Percentiles rank a stretch among this genome's conserved stretches.
These are phyloP conservation scores for Colletotrichum filicis DNA, from an alignment of 2,329 filamentous ascomycete genomes.

Conservation along the genomic window DNA sequence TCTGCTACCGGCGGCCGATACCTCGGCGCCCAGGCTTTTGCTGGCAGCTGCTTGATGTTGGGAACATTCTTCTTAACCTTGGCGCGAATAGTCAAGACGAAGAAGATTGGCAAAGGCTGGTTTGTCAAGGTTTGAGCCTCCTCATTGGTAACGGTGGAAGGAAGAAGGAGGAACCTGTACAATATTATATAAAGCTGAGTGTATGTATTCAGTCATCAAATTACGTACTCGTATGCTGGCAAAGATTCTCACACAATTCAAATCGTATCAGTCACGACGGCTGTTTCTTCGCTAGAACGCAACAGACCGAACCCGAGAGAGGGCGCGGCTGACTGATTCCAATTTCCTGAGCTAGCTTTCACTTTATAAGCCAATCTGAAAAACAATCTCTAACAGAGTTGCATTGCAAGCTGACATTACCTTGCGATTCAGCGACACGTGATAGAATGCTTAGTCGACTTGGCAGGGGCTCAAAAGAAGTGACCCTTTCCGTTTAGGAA, in stretches of 20 bases:
- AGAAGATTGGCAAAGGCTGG: constrained; percentile 50
- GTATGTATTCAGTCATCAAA: no score
- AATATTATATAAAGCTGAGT: neutral
- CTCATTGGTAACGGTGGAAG: no score
- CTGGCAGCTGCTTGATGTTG: constrained; percentile 54
- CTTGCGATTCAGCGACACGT: neutral
- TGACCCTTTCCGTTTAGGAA: neutral
- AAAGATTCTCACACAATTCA: neutral
- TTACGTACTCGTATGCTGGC: no score
- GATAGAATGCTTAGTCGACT: neutral
- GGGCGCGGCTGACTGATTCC: neutral
- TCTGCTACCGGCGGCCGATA: constrained; percentile 53
- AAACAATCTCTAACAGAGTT: neutral
- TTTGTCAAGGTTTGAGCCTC: constrained; percentile 48
- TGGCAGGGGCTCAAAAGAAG: neutral
- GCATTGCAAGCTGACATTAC: neutral
- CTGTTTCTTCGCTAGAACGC: neutral
- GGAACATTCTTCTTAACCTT: constrained; percentile 51
- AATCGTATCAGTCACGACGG: neutral
- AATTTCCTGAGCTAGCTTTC: neutral
- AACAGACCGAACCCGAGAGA: neutral
- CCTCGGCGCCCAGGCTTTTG: constrained; percentile 60
- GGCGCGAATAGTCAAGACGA: constrained; percentile 52
- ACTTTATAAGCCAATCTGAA: neutral
- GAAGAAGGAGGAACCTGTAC: neutral